phyloP scores from a whole-genome alignment of 192 early-diverging fungal species.

The Ambispora gerdemannii region DNA sequence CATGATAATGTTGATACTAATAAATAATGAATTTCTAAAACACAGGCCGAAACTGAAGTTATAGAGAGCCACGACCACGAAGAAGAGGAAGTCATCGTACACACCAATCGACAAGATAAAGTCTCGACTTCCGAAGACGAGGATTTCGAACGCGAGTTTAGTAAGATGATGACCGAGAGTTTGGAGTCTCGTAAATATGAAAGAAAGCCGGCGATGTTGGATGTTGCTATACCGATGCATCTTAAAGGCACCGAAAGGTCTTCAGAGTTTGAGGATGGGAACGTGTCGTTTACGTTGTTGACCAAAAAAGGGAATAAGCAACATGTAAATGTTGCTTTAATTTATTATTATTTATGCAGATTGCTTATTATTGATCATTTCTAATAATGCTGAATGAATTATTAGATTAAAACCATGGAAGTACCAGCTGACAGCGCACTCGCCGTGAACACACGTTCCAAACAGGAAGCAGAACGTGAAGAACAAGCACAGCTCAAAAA shows the following conservation, averaged over 20 bases:
- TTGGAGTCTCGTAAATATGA: constrained; percentile 79
- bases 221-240: constrained; percentile 85
- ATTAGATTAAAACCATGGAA: constrained; percentile 65
- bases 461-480: constrained; percentile 83
- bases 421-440: constrained; percentile 79
- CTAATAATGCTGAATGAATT: neutral
- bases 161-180: constrained; percentile 88
- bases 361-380: neutral
- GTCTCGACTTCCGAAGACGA: constrained; percentile 75
- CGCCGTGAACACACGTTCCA: constrained; percentile 74
- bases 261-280: constrained; percentile 36
- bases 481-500: constrained; percentile 89
- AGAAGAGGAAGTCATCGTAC: constrained; percentile 58
- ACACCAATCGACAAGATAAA: constrained; percentile 56
- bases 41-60: constrained; percentile 36
- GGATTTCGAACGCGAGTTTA: constrained; percentile 86
- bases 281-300: constrained; percentile 75
- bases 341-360: too few relatives aligned
- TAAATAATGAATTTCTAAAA: too few relatives aligned
- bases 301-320: constrained; percentile 86
- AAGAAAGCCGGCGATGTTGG: constrained; percentile 72
- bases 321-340: constrained; percentile 47
- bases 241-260: constrained; percentile 38
- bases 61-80: constrained; percentile 51
- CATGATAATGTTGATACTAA: too few relatives aligned